These are phyloP conservation scores for Vanrija sp. DNA, from an alignment of 1,284 basidiomycete genomes.

Conservation along the genomic window DNA sequence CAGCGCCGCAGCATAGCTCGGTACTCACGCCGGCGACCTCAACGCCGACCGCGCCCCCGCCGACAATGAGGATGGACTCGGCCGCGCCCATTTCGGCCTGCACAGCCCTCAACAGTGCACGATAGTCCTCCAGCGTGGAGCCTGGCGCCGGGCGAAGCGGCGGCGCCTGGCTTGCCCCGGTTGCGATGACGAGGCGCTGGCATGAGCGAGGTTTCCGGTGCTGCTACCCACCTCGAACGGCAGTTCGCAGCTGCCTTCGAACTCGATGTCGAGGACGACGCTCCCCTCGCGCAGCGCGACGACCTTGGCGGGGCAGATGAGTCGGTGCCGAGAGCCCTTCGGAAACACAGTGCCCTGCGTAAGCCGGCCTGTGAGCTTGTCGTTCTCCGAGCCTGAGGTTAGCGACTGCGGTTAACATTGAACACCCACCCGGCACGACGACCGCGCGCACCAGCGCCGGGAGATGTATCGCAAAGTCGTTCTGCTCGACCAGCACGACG, in stretches of 20 bases:
- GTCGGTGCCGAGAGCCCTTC: conserved; percentile 21
- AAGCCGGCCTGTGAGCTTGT: conserved; percentile 30
- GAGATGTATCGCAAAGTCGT: conserved; percentile 42
- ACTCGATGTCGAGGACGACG: conserved; percentile 41
- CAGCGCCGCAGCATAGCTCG: background rate
- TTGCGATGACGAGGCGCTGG: conserved; percentile 41
- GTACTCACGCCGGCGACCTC: conserved; percentile 50
- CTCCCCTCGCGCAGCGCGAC: conserved; percentile 34
- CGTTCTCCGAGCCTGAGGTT: conserved; percentile 41
- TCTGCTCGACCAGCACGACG: conserved; percentile 9
- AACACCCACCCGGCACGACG: conserved; percentile 40
- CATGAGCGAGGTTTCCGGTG: background rate
- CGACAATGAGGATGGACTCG: conserved; percentile 43
- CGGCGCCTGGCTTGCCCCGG: conserved; percentile 36
- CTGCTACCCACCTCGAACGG: conserved; percentile 36
- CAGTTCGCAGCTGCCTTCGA: conserved; percentile 41
- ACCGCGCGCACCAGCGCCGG: conserved; percentile 46
- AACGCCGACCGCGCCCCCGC: conserved; percentile 51
- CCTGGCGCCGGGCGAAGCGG: conserved; percentile 38
- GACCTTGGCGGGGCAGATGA: conserved; percentile 39
- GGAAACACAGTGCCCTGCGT: conserved; percentile 38
- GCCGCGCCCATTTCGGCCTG: conserved; percentile 39
- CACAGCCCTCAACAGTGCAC: conserved; percentile 17
- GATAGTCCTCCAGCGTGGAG: conserved; percentile 18
- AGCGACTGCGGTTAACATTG: background rate